phyloP scores from a whole-genome alignment of 371 early-diverging fungal species.

The Capillidium heterosporum region DNA sequence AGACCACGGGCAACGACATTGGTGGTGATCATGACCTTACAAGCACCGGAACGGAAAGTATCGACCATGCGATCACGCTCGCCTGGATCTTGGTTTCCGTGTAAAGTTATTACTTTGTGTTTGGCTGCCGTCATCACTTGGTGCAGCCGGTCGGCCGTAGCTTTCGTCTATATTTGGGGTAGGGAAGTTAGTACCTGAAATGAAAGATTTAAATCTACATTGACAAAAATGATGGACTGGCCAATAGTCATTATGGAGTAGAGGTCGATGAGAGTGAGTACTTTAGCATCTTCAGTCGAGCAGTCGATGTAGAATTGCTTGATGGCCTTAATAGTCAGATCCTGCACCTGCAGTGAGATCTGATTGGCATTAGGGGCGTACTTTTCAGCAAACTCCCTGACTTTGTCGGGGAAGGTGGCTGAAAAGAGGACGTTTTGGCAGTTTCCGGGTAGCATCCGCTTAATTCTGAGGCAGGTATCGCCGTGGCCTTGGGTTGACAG shows the following conservation, averaged over 20 bases:
- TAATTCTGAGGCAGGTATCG: conserved; percentile 65
- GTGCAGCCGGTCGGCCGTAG: conserved; percentile 67
- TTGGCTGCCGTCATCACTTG: conserved; percentile 59
- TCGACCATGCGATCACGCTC: conserved; percentile 91
- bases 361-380: conserved; percentile 74
- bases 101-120: conserved; percentile 68
- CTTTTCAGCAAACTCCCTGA: conserved; percentile 53
- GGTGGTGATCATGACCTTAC: conserved; percentile 91
- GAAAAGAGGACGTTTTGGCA: conserved; percentile 87
- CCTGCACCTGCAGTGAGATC: conserved; percentile 68
- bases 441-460: conserved; percentile 27
- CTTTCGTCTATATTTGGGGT: conserved; percentile 27
- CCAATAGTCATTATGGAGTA: conserved; percentile 87
- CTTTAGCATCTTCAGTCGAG: conserved; percentile 52
- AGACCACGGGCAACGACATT: conserved; percentile 96
- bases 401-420: conserved; percentile 82
- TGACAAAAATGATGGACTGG: conserved; percentile 95
- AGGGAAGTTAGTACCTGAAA: background rate
- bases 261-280: conserved; percentile 59
- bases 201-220: conserved; percentile 18
- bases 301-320: conserved; percentile 96
- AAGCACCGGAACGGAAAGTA: conserved; percentile 73
- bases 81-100: conserved; percentile 62
- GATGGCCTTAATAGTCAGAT: conserved; percentile 87
- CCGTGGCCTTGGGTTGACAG: conserved; percentile 73